Percentiles rank a stretch among this genome's conserved stretches.
Evolutionary conservation across 176 grass and related monocot species (phyloP).

Genomic region (Bromus sterilis): DNA sequence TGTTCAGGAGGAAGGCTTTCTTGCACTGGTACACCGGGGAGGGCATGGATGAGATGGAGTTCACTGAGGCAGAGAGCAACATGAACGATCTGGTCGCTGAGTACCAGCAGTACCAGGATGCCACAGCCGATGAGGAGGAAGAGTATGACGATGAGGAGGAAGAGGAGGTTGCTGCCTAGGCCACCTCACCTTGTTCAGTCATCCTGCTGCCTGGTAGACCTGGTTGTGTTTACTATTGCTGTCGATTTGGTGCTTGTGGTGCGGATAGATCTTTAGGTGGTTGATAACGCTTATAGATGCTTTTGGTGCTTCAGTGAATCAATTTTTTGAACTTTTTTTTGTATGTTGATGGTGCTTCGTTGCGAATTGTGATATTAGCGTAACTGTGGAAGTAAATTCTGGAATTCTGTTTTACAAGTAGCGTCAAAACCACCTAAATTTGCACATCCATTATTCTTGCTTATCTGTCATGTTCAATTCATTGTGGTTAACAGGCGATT

Average conservation of each 20-base stretch:
- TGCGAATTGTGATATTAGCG: conserved; percentile 5
- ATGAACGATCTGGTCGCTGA: conserved; percentile 66
- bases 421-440: neutral
- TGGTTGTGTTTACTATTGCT: neutral
- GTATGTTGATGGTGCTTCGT: neutral
- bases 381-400: conserved; percentile 16
- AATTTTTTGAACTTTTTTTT: neutral
- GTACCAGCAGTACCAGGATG: conserved; percentile 70
- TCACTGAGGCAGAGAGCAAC: conserved; percentile 82
- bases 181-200: neutral
- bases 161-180: conserved; percentile 35
- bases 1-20: conserved; percentile 98
- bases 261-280: conserved; percentile 1
- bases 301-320: neutral
- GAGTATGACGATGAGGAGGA: conserved; percentile 42
- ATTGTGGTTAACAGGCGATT: neutral
- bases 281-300: neutral
- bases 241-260: conserved; percentile 1
- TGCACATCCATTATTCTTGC: neutral
- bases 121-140: conserved; percentile 40
- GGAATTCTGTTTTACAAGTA: neutral
- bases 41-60: conserved; percentile 99
- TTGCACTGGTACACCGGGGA: conserved; percentile 96
- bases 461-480: neutral
- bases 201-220: neutral